Conservation (phyloP, 192 early-diverging fungal species). For the Coemansia sp. region DNA sequence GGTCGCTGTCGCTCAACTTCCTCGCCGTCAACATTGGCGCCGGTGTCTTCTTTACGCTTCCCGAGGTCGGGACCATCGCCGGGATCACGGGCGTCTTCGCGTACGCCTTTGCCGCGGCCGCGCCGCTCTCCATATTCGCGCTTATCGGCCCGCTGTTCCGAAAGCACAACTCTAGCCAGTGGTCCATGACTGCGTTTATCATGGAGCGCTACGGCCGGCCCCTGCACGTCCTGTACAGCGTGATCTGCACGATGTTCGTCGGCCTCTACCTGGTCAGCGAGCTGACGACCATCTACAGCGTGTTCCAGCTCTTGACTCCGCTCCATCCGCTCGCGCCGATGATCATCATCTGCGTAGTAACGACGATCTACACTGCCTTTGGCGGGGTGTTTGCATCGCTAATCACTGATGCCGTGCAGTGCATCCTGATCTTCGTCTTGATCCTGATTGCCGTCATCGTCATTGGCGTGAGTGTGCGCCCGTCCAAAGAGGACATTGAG, state of each 20-base stretch:
- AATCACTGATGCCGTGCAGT: conserved; percentile 60
- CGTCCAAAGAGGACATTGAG: conserved; percentile 47
- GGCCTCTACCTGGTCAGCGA: conserved; percentile 60
- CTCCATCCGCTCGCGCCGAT: conserved; percentile 53
- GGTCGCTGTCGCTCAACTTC: conserved; percentile 50
- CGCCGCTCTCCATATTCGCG: conserved; percentile 57
- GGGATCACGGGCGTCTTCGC: conserved; percentile 63
- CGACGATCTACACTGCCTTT: conserved; percentile 62
- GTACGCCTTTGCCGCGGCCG: conserved; percentile 57
- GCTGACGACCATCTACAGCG: conserved; percentile 58
- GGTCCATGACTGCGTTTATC: conserved; percentile 63
- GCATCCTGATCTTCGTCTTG: conserved; percentile 51
- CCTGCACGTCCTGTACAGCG: conserved; percentile 51
- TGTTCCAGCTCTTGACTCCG: conserved; percentile 53
- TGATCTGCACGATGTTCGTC: conserved; percentile 59
- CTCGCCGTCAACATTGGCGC: conserved; percentile 54
- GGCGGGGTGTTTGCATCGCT: conserved; percentile 65
- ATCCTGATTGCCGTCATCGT: conserved; percentile 51
- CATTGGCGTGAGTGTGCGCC: conserved; percentile 52
- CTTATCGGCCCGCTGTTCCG: conserved; percentile 56
- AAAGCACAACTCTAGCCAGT: conserved; percentile 53
- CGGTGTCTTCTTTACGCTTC: conserved; percentile 61
- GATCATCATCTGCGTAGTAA: conserved; percentile 55
- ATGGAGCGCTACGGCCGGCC: conserved; percentile 58
- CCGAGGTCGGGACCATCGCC: conserved; percentile 57